These are phyloP conservation scores for Streptanthus diversifolius DNA, from an alignment of 345 rosid genomes.

Conservation along the genomic window DNA sequence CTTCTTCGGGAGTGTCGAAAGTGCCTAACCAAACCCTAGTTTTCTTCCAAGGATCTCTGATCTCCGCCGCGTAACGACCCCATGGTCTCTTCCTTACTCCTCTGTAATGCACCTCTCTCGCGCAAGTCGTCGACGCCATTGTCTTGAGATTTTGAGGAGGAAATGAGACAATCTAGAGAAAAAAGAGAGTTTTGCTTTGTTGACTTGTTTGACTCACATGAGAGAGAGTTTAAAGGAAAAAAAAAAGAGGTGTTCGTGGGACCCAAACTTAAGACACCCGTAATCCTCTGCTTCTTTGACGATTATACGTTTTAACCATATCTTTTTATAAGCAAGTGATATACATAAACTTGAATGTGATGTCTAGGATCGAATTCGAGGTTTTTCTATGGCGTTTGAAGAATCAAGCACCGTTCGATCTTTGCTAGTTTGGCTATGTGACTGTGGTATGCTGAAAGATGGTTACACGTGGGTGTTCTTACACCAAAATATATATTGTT, in stretches of 20 bases:
- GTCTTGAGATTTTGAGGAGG: background rate
- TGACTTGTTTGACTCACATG: constrained; percentile 30
- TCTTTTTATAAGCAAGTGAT: background rate
- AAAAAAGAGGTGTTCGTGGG: background rate
- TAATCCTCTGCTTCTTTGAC: constrained; percentile 32
- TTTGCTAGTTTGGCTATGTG: constrained; percentile 19
- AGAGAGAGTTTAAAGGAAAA: constrained; percentile 13
- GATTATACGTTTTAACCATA: background rate
- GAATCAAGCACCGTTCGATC: constrained; percentile 22
- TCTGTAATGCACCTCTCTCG: constrained; percentile 73
- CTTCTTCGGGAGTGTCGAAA: constrained; percentile 94
- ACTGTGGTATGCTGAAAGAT: background rate
- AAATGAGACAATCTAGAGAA: constrained; percentile 14
- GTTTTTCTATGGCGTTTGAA: background rate
- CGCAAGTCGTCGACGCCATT: constrained; percentile 55
- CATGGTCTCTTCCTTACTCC: constrained; percentile 97
- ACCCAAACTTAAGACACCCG: constrained; percentile 28
- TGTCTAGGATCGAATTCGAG: constrained; percentile 22
- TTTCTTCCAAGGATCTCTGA: constrained; percentile 97
- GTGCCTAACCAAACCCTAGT: constrained; percentile 95
- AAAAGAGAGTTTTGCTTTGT: constrained; percentile 24
- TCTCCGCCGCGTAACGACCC: constrained; percentile 98
- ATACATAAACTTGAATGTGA: background rate
- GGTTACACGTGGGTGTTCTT: constrained; percentile 16
- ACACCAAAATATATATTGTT: background rate